Evolutionary conservation across 495 filamentous ascomycete species (phyloP).

Genomic region (Aspergillus coremiiformis): DNA sequence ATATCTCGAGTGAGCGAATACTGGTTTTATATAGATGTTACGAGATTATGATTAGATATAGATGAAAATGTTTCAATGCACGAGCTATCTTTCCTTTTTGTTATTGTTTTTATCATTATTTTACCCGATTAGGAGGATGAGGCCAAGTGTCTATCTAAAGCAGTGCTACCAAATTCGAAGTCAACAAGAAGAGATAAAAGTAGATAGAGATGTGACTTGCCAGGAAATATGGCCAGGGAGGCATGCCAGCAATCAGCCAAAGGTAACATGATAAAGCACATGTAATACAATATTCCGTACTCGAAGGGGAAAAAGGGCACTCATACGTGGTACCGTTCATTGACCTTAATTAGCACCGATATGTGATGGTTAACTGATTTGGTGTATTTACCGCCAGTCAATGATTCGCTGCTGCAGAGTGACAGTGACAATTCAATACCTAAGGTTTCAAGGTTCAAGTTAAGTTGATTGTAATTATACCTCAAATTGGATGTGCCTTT

Average conservation of each 20-base stretch:
- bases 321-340: background rate
- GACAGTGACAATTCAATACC: background rate
- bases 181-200: background rate
- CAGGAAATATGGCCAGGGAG: background rate
- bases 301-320: background rate
- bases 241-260: background rate
- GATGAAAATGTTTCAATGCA: constrained; percentile 1
- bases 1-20: background rate
- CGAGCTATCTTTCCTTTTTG: constrained; percentile 7
- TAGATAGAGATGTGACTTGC: background rate
- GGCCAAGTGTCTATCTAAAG: too few species aligned
- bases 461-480: background rate
- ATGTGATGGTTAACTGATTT: background rate
- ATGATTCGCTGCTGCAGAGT: background rate
- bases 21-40: constrained; percentile 3
- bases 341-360: background rate
- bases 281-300: background rate
- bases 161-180: background rate
- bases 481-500: background rate
- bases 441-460: background rate
- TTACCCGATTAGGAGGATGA: too few species aligned
- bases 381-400: background rate
- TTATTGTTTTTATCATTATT: background rate
- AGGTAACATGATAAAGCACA: background rate
- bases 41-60: constrained; percentile 18